Percentiles rank a stretch among this genome's conserved stretches.
Conservation (phyloP, 805 yeast species). For the Suhomyces vadensis region DNA sequence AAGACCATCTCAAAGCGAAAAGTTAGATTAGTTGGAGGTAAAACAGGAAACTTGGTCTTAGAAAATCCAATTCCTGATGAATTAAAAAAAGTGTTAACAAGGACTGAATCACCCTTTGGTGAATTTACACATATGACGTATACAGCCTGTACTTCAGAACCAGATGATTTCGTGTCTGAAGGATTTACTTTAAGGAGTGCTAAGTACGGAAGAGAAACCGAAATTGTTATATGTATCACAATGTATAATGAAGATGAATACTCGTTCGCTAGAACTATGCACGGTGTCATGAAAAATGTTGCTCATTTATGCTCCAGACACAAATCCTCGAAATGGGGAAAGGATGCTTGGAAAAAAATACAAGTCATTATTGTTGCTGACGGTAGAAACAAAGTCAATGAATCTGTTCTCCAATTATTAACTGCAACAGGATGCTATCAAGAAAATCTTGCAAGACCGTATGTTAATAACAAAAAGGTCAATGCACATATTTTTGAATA, state of each 20-base stretch:
- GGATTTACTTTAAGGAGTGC: constrained; percentile 89
- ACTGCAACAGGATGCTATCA: constrained; percentile 97
- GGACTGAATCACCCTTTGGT: constrained; percentile 73
- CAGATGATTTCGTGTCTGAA: constrained; percentile 74
- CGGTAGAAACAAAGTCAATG: constrained; percentile 87
- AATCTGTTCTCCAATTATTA: constrained; percentile 80
- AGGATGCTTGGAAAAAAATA: constrained; percentile 94
- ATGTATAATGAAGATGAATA: constrained; percentile 97
- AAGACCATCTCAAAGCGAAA: constrained; percentile 70
- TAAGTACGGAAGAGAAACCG: constrained; percentile 87
- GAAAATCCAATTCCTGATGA: constrained; percentile 96
- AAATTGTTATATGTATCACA: constrained; percentile 87
- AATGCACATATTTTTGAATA: constrained; percentile 94
- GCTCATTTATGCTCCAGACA: constrained; percentile 82
- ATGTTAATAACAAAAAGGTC: constrained; percentile 87
- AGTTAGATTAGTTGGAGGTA: constrained; percentile 59
- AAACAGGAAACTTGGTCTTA: constrained; percentile 78
- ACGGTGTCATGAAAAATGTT: constrained; percentile 89
- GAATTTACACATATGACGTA: constrained; percentile 96
- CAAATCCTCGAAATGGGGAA: constrained; percentile 90
- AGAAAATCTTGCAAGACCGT: constrained; percentile 94
- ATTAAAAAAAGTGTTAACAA: constrained; percentile 77
- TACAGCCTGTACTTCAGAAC: constrained; percentile 93
- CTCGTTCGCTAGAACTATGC: constrained; percentile 88
- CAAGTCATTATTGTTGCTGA: constrained; percentile 91